These are phyloP conservation scores for Lentinus brumalis DNA, from an alignment of 768 basidiomycete species.

Conservation along the genomic window DNA sequence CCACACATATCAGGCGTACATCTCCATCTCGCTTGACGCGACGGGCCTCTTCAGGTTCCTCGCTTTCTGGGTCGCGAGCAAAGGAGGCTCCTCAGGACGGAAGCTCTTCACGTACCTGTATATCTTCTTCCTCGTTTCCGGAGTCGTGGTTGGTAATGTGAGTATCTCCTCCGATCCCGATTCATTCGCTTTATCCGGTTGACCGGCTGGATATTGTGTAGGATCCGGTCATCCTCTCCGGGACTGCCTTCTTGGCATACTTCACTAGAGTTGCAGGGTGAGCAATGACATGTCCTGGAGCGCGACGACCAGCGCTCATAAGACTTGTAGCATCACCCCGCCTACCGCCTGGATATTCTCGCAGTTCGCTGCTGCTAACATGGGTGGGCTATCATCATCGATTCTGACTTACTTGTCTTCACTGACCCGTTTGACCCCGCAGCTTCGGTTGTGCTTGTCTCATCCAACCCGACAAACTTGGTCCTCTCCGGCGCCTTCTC, in stretches of 20 bases:
- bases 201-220: constrained; percentile 5
- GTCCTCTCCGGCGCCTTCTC: constrained; percentile 87
- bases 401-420: background rate
- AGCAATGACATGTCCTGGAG: background rate
- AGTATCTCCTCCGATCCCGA: constrained; percentile 4
- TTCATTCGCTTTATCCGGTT: too few species aligned
- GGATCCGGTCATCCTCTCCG: constrained; percentile 91
- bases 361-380: constrained; percentile 80
- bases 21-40: constrained; percentile 88
- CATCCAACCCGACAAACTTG: constrained; percentile 93
- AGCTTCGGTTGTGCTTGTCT: constrained; percentile 63
- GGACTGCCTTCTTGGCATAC: constrained; percentile 88
- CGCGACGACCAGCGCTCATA: background rate
- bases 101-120: constrained; percentile 82
- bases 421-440: background rate
- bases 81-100: constrained; percentile 72
- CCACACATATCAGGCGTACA: constrained; percentile 54
- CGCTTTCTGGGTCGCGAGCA: constrained; percentile 82
- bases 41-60: constrained; percentile 86
- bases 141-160: constrained; percentile 80
- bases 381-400: constrained; percentile 37
- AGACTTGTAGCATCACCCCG: constrained; percentile 31
- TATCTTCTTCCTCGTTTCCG: constrained; percentile 74
- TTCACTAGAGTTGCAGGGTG: constrained; percentile 69
- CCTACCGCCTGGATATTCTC: constrained; percentile 71